Evolutionary conservation across 1,284 basidiomycete species (phyloP).

Genomic region (Porodaedalea pini): DNA sequence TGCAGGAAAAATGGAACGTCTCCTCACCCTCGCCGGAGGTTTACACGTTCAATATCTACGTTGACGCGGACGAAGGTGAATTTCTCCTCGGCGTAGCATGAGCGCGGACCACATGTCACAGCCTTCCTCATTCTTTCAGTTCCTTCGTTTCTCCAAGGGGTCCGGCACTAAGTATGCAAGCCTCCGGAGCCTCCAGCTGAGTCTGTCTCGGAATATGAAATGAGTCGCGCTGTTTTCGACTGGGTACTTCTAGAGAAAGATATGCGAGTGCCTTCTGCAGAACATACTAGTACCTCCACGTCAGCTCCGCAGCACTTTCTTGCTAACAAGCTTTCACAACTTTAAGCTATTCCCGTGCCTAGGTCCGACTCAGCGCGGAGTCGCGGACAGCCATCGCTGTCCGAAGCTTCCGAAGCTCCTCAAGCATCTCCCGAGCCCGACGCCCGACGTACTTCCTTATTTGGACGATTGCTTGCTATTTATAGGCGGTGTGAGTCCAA

Average conservation of each 20-base stretch:
- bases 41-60: background rate
- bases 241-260: too few species aligned
- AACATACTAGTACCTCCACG: too few species aligned
- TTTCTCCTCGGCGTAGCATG: too few species aligned
- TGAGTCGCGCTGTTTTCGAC: too few species aligned
- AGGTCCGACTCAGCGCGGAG: background rate
- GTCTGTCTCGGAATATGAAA: background rate
- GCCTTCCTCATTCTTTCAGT: background rate
- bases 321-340: background rate
- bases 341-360: background rate
- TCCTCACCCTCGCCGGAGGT: too few species aligned
- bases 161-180: background rate
- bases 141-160: background rate
- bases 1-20: background rate
- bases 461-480: background rate
- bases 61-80: background rate
- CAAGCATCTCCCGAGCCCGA: background rate
- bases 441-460: background rate
- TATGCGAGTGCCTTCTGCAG: too few species aligned
- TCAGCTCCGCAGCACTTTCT: background rate
- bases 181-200: background rate
- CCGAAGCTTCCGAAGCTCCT: conserved; percentile 1
- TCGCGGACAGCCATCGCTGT: background rate
- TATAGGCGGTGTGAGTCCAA: too few species aligned
- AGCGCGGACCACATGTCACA: too few species aligned